Evolutionary conservation across 257 asterid species (phyloP).

Genomic region (Sherardia arvensis): DNA sequence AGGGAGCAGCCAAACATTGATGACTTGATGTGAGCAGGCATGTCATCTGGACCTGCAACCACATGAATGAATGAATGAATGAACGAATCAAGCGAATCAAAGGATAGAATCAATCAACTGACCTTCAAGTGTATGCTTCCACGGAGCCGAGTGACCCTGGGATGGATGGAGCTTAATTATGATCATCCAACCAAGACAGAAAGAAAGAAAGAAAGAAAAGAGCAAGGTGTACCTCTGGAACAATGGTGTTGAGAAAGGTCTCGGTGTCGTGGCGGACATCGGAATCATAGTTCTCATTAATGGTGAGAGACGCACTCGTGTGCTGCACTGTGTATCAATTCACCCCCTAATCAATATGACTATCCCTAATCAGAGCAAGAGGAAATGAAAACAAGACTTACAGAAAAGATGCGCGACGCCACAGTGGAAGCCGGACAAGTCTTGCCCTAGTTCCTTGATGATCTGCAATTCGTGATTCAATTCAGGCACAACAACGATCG

Average conservation of each 20-base stretch:
- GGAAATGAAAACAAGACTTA: slow-evolving; percentile 23
- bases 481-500: background rate
- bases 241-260: slow-evolving; percentile 71
- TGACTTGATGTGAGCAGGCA: slow-evolving; percentile 98
- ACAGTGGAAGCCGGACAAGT: slow-evolving; percentile 65
- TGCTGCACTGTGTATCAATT: slow-evolving; percentile 99
- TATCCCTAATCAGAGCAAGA: too few species aligned
- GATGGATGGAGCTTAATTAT: too few species aligned
- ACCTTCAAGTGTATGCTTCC: slow-evolving; percentile 96
- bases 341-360: too few species aligned
- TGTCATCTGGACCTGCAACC: slow-evolving; percentile 90
- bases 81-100: too few species aligned
- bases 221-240: slow-evolving; percentile 79
- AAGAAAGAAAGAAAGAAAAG: slow-evolving; percentile 16
- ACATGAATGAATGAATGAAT: too few species aligned
- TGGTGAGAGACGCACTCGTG: slow-evolving; percentile 96
- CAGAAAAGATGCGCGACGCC: slow-evolving; percentile 92
- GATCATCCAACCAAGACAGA: too few species aligned
- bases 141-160: slow-evolving; percentile 88
- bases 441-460: slow-evolving; percentile 79
- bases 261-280: slow-evolving; percentile 92
- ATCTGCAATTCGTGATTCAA: too few species aligned
- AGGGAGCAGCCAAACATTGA: slow-evolving; percentile 95
- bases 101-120: background rate
- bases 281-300: slow-evolving; percentile 88